These are phyloP conservation scores for Boletellus ananas DNA, from an alignment of 768 basidiomycete species.

Conservation along the genomic window DNA sequence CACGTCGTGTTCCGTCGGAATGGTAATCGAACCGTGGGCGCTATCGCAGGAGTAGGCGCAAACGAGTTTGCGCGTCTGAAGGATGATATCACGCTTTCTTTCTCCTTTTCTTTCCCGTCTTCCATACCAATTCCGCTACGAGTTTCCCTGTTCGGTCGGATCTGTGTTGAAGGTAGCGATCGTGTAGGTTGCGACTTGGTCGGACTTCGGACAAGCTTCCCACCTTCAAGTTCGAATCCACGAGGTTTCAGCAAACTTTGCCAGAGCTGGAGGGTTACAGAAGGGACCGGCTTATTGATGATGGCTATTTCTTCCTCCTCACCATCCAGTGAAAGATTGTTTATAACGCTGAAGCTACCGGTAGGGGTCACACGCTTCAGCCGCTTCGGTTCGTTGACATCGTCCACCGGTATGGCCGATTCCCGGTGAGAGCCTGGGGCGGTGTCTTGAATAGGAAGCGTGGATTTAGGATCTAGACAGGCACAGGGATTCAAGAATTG, in stretches of 20 bases:
- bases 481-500: background rate
- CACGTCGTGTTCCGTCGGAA: constrained; percentile 43
- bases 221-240: constrained; percentile 58
- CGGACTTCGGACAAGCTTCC: constrained; percentile 60
- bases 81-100: constrained; percentile 47
- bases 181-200: constrained; percentile 39
- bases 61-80: constrained; percentile 68
- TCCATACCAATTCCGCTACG: background rate
- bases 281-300: constrained; percentile 53
- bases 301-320: constrained; percentile 58
- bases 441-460: constrained; percentile 14
- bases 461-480: constrained; percentile 10
- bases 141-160: background rate
- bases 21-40: constrained; percentile 35
- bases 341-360: constrained; percentile 19
- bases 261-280: constrained; percentile 67
- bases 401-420: constrained; percentile 10
- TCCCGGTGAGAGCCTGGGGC: constrained; percentile 11
- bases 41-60: constrained; percentile 35
- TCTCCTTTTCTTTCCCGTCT: constrained; percentile 17
- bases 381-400: constrained; percentile 18
- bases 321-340: constrained; percentile 17
- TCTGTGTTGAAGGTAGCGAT: constrained; percentile 13
- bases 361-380: constrained; percentile 9
- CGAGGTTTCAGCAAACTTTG: constrained; percentile 60